Percentiles rank a stretch among this genome's conserved stretches.
Evolutionary conservation across 331 rosid genomes (phyloP).

Genomic region (Cucumis variabilis): DNA sequence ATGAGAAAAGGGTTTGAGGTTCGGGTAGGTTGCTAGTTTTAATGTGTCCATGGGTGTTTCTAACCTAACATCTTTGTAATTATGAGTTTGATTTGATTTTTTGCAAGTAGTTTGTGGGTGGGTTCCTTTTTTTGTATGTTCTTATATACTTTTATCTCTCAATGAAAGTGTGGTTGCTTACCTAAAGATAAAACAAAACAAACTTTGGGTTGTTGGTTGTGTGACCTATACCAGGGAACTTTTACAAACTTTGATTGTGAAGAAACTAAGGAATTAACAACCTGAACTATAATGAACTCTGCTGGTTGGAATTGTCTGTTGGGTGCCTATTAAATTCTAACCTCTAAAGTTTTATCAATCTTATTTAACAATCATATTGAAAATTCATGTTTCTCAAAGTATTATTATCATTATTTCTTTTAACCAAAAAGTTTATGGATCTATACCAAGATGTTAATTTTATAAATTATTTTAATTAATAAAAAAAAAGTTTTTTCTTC

Average conservation of each 20-base stretch:
- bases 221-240: not conserved
- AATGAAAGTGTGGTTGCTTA: too few species aligned
- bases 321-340: not conserved
- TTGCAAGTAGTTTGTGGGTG: not conserved
- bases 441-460: too few species aligned
- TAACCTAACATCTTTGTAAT: not conserved
- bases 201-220: not conserved
- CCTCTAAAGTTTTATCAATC: not conserved
- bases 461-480: too few species aligned
- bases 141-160: too few species aligned
- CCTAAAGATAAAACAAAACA: not conserved
- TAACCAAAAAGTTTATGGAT: too few species aligned
- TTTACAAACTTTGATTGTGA: not conserved
- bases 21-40: not conserved
- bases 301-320: not conserved
- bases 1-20: not conserved
- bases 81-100: not conserved
- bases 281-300: not conserved
- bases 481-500: too few species aligned
- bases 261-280: not conserved
- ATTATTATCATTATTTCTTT: too few species aligned
- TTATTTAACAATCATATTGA: too few species aligned
- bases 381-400: too few species aligned
- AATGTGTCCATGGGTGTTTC: not conserved
- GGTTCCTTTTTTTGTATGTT: not conserved